Percentiles rank a stretch among this genome's conserved stretches.
Evolutionary conservation across 2,329 filamentous ascomycete species (phyloP).

Genomic region (Daldinia eschscholtzii): DNA sequence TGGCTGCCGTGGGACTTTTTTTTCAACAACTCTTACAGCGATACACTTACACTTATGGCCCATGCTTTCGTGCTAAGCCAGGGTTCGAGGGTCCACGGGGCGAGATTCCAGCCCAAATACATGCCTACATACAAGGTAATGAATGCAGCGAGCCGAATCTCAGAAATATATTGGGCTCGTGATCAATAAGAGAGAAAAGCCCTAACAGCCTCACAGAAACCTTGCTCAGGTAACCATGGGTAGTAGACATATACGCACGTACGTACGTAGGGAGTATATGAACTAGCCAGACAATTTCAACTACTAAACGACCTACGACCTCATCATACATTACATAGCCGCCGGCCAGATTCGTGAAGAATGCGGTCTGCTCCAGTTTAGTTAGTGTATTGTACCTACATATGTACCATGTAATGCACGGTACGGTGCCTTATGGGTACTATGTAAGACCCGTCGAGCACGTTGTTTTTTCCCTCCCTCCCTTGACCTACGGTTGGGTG

Average conservation of each 20-base stretch:
- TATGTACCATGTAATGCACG: not conserved
- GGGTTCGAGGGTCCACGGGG: constrained; percentile 2
- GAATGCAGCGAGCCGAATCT: constrained; percentile 21
- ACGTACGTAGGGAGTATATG: not conserved
- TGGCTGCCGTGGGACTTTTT: not conserved
- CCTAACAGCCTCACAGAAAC: constrained; percentile 2
- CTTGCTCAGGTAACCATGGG: not conserved
- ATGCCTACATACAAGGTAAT: constrained; percentile 7
- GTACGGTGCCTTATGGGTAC: too few species aligned
- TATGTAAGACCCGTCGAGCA: not conserved
- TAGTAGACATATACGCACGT: not conserved
- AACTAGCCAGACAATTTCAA: not conserved
- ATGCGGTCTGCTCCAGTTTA: not conserved
- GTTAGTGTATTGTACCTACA: too few species aligned
- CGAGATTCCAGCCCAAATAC: constrained; percentile 3
- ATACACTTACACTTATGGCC: not conserved
- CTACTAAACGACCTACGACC: not conserved
- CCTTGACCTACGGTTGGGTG: constrained; percentile 2
- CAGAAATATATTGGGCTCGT: constrained; percentile 32
- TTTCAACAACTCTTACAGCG: not conserved
- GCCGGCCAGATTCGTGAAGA: constrained; percentile 13
- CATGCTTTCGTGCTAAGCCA: constrained; percentile 15
- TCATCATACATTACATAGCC: not conserved
- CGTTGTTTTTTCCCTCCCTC: not conserved
- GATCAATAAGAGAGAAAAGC: constrained; percentile 18